Evolutionary conservation across 495 filamentous ascomycete species (phyloP), one percentile per base, ranked within the genome.

Genomic region (Cenococcum geophilum): DNA sequence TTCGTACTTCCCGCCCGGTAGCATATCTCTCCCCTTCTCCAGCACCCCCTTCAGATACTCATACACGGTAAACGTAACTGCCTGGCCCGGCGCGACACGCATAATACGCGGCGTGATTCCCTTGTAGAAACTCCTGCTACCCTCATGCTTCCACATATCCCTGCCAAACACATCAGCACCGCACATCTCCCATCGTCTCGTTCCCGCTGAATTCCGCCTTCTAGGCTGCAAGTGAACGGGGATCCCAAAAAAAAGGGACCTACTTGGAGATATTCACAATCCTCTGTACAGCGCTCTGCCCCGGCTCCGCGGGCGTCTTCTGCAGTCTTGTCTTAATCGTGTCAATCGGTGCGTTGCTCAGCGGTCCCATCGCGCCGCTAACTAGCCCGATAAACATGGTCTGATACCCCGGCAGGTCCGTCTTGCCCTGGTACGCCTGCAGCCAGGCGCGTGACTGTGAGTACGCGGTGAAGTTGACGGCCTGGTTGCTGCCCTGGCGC

Each of bases 291-390:
- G 92, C 91, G 0, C 83, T 86, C 67, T 92, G 86, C 14, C 93
- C 95, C 21, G 83, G 80, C 76, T 87, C 82, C 1, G 86, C 90
- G 10, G 89, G 89, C 59, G 83, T 95, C 75, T 89, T 92, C 76
- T 99, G 93, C 70, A 99, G 77, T 11, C 93, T 78, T 25, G 93
- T 99, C 83, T 99, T 98, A 77, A 99, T 97, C 45, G 93, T 99
- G 72, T 99, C 93, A 72, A 99, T 97, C 18, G 93, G 93, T 5
- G 93, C 93, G 73, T 99, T 99, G 61, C 86, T 90, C 65, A 99
- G 79, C 47, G 93, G 93, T 0, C 93, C 93, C 82, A 97, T 93
- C 42, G 95, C 93, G 60, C 93, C 93, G 55, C 84, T 89, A 40
- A 97, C 86, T 40, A 99, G 79, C 21, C 93, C 93, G 66, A 97